A percentile compares a stretch with the other conserved stretches of the same genome.
Conservation (phyloP, 2,329 filamentous ascomycete genomes). For the Dothidotthia symphoricarpi region DNA sequence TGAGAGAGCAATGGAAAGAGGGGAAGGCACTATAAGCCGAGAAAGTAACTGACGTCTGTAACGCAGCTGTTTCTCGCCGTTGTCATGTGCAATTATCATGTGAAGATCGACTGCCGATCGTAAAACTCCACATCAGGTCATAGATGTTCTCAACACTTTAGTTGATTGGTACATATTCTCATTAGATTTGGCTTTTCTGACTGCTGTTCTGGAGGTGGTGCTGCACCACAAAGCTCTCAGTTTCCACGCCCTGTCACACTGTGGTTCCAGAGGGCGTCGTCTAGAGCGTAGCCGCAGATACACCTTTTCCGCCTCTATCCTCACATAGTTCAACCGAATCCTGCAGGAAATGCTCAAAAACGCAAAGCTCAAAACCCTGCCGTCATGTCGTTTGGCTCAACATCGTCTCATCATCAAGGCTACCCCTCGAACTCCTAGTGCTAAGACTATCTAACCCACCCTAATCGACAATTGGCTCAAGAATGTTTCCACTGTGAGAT, state of each 20-base stretch:
- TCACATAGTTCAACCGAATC: conserved; percentile 28
- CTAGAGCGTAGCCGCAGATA: conserved; percentile 17
- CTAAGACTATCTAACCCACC: conserved; percentile 5
- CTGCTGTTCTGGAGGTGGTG: conserved; percentile 11
- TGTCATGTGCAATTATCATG: conserved; percentile 23
- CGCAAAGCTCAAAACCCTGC: conserved; percentile 26
- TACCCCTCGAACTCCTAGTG: conserved; percentile 6
- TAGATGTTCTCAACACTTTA: conserved; percentile 14
- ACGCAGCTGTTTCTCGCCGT: conserved; percentile 4
- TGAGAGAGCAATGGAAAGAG: conserved; percentile 1
- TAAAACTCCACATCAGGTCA: conserved; percentile 13
- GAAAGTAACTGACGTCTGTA: conserved; percentile 11
- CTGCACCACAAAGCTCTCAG: conserved; percentile 14
- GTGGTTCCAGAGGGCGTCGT: conserved; percentile 13
- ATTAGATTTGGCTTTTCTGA: conserved; percentile 24
- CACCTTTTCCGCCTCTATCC: conserved; percentile 26
- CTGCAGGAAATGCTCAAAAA: conserved; percentile 35
- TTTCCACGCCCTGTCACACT: conserved; percentile 13
- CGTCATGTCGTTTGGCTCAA: conserved; percentile 13
- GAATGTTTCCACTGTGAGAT: conserved; percentile 37
- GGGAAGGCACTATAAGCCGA: conserved; percentile 12
- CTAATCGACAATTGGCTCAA: conserved; percentile 37
- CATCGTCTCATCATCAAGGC: conserved; percentile 17
- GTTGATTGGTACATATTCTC: conserved; percentile 18
- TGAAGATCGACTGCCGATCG: conserved; percentile 26